Conservation (phyloP, 2,329 filamentous ascomycete species). For the Claviceps lovelessii region DNA sequence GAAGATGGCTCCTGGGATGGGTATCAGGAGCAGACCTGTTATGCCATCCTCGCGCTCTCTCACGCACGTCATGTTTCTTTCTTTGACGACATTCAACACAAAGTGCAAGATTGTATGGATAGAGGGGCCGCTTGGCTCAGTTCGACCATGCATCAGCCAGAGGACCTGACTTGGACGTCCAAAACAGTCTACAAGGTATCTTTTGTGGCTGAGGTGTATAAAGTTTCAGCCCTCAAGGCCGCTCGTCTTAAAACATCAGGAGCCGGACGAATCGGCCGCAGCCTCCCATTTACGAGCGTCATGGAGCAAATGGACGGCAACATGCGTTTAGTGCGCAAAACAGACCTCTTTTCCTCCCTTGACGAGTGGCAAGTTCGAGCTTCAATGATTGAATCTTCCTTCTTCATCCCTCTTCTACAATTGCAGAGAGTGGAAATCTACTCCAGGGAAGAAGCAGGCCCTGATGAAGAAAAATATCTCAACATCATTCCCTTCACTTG, state of each 20-base stretch:
- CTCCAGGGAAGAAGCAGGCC: neutral
- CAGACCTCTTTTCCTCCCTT: neutral
- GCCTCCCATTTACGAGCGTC: neutral
- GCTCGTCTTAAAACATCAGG: neutral
- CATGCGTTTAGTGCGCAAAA: neutral
- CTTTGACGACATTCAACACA: slow-evolving; percentile 2
- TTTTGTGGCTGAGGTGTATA: slow-evolving; percentile 6
- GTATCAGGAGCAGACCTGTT: slow-evolving; percentile 6
- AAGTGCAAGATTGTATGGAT: slow-evolving; percentile 1
- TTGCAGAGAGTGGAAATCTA: neutral
- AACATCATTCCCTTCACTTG: slow-evolving; percentile 6
- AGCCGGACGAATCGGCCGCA: neutral
- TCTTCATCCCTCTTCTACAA: neutral
- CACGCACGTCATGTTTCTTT: slow-evolving; percentile 4
- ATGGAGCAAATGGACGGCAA: neutral
- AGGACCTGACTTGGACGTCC: slow-evolving; percentile 7
- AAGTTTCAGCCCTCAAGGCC: slow-evolving; percentile 6
- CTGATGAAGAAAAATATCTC: slow-evolving; percentile 4
- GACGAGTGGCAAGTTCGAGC: slow-evolving; percentile 1
- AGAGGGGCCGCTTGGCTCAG: slow-evolving; percentile 4
- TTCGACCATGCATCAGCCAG: neutral
- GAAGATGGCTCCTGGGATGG: slow-evolving; percentile 7
- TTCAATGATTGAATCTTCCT: slow-evolving; percentile 1
- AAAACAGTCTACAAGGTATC: slow-evolving; percentile 7
- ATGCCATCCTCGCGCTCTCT: slow-evolving; percentile 6